Conservation (phyloP, 768 basidiomycete species). For the Boletus rubropictus region DNA sequence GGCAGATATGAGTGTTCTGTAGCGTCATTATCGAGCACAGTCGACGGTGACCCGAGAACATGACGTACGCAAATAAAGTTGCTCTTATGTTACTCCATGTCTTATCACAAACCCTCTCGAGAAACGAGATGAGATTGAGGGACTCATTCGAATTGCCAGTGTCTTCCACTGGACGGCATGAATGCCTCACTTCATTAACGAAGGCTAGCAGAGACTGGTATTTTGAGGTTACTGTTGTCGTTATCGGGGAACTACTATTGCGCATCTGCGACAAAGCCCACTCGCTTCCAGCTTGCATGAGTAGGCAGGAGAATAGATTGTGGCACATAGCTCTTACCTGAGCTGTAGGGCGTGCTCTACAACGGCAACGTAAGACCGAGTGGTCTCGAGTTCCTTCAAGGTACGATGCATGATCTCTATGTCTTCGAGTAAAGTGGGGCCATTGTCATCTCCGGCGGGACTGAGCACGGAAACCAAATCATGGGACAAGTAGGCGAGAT, state of each 20-base stretch:
- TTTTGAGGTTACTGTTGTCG: constrained; percentile 42
- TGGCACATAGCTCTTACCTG: constrained; percentile 45
- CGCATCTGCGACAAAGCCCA: constrained; percentile 50
- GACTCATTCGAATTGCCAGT: constrained; percentile 40
- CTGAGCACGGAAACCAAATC: constrained; percentile 55
- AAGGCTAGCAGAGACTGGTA: constrained; percentile 63
- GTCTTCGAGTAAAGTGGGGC: constrained; percentile 71
- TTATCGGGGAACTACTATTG: constrained; percentile 35
- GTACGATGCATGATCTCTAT: constrained; percentile 74
- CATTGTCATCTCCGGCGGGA: constrained; percentile 38
- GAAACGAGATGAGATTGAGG: constrained; percentile 56
- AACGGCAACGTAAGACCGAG: constrained; percentile 71
- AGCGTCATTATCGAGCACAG: background rate
- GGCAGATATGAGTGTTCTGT: constrained; percentile 55
- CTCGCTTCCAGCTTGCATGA: constrained; percentile 41
- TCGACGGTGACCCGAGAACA: background rate
- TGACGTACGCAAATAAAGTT: constrained; percentile 53
- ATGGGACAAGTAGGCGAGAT: constrained; percentile 60
- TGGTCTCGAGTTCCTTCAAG: constrained; percentile 69
- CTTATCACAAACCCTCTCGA: constrained; percentile 56
- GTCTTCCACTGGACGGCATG: constrained; percentile 44
- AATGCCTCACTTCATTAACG: constrained; percentile 42
- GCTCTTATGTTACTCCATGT: constrained; percentile 78
- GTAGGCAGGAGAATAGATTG: background rate
- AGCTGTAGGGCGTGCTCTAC: constrained; percentile 64